Evolutionary conservation across 495 filamentous ascomycete genomes (phyloP), one percentile per base, ranked within the genome.

Genomic region (Hyaloscypha finlandica): DNA sequence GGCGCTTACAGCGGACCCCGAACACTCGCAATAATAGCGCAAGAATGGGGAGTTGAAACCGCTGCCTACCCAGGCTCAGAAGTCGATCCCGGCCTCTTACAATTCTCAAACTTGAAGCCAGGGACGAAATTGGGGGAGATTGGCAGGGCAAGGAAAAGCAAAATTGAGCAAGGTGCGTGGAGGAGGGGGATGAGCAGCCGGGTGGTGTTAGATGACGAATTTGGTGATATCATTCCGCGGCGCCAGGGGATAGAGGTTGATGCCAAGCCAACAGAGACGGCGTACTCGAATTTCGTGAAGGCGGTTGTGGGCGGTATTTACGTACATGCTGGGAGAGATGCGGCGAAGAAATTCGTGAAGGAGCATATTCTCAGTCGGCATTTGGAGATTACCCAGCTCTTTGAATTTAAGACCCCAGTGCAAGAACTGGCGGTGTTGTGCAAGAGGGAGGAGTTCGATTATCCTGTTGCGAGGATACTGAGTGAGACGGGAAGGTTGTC

Each of bases 61-160:
- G 95, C 91, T 19, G 90, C 91, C 8, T 87, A 85, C 39, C 94
- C 95, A 1, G 94, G 93, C 25, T 89, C 85, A 55, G 92, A 98
- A 78, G 94, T 98, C 63, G 94, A 99, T 76, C 90, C 94, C 1
- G 96, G 95, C 11, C 79, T 94, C n/a, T 83, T 99, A 51, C 96
- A 98, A 75, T 95, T 92, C 78, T 82, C 80, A 61, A 77, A 85
- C 55, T 59, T 89, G 42, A 76, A 80, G 37, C 84, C 90, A 1
- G 90, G 90, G 16, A 51, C 59, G 33, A 76, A 80, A 66, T 55
- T 72, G 1, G 72, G 74, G 16, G 60, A 75, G 32, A 73, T 72
- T 25, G 66, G 55, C 19, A 66, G 51, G n/a, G 67, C 61, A 66
- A 75, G 83, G 6, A 25, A 25, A 25, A 25, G 2, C 25, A 25